Conservation (phyloP, 768 basidiomycete species). For the Mycena epipterygia region DNA sequence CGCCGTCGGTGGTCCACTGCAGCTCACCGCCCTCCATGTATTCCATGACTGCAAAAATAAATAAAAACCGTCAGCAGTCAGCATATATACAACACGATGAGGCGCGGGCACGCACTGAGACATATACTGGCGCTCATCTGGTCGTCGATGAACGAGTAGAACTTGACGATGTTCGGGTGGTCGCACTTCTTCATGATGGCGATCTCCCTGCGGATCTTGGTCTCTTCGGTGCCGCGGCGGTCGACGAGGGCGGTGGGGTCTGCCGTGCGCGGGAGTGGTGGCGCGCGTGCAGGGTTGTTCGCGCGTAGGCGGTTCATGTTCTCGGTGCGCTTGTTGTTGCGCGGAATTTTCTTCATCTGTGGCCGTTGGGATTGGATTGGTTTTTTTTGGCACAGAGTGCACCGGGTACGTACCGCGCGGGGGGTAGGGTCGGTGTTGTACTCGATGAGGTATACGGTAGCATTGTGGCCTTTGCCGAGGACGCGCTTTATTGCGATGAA, state of each 20-base stretch:
- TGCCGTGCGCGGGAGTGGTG: slow-evolving; percentile 15
- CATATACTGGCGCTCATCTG: slow-evolving; percentile 89
- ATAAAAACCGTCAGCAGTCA: slow-evolving; percentile 28
- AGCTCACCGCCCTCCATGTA: slow-evolving; percentile 97
- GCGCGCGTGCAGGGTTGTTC: slow-evolving; percentile 30
- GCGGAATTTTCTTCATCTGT: slow-evolving; percentile 35
- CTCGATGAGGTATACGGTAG: slow-evolving; percentile 31
- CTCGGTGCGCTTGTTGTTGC: slow-evolving; percentile 35
- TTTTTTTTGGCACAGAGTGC: too few species aligned
- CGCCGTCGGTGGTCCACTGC: slow-evolving; percentile 79
- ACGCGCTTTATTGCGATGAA: slow-evolving; percentile 20
- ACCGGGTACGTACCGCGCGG: slow-evolving; percentile 30
- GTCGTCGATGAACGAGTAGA: slow-evolving; percentile 97
- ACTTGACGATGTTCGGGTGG: slow-evolving; percentile 89
- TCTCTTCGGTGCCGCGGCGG: slow-evolving; percentile 78
- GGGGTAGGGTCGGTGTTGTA: slow-evolving; percentile 26
- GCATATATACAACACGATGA: background rate
- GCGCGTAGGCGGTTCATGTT: slow-evolving; percentile 35
- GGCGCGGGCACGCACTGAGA: slow-evolving; percentile 76
- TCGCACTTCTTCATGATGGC: slow-evolving; percentile 99
- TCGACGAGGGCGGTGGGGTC: slow-evolving; percentile 69
- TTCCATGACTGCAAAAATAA: slow-evolving; percentile 82
- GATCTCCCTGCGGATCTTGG: slow-evolving; percentile 92
- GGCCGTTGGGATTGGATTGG: background rate
- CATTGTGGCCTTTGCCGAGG: slow-evolving; percentile 34